Percentiles rank a stretch among this genome's conserved stretches.
Evolutionary conservation across 2,329 filamentous ascomycete species (phyloP).

Genomic region (Chaetothyriales sp.): DNA sequence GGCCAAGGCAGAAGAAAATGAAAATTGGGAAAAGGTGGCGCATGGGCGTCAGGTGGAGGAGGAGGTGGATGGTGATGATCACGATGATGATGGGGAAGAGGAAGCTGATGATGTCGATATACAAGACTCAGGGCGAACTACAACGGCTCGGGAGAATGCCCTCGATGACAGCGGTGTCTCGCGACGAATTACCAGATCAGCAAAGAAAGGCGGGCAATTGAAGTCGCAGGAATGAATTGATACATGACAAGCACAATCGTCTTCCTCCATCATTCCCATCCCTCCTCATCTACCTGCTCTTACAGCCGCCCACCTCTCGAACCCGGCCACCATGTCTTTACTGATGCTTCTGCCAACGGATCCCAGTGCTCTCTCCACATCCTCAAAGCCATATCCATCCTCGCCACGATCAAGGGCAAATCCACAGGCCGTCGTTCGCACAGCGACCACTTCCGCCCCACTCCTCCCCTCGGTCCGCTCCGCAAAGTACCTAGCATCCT

Average conservation of each 20-base stretch:
- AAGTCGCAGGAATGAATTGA: conserved; percentile 9
- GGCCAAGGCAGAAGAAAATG: conserved; percentile 5
- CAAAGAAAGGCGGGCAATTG: conserved; percentile 4
- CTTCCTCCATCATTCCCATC: background rate
- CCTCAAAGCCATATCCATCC: conserved; percentile 27
- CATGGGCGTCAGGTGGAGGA: background rate
- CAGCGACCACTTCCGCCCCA: conserved; percentile 62
- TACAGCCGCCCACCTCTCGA: conserved; percentile 14
- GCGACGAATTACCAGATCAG: conserved; percentile 5
- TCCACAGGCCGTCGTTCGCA: conserved; percentile 39
- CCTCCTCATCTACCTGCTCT: background rate
- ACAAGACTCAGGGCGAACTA: conserved; percentile 1
- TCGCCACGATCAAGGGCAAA: conserved; percentile 34
- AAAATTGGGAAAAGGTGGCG: conserved; percentile 11
- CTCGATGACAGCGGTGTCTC: conserved; percentile 5
- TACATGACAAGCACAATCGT: background rate
- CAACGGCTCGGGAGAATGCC: conserved; percentile 9
- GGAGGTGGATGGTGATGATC: background rate
- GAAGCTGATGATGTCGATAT: background rate
- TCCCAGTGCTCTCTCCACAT: conserved; percentile 32
- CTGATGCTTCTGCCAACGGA: conserved; percentile 17
- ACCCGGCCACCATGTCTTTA: conserved; percentile 10
- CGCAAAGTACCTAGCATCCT: conserved; percentile 42
- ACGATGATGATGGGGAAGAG: background rate
- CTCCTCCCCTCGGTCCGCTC: conserved; percentile 58